A percentile compares a stretch with the other conserved stretches of the same genome.
Conservation (phyloP, 2,329 filamentous ascomycete species). For the Arthrobotrys sphaeroides region DNA sequence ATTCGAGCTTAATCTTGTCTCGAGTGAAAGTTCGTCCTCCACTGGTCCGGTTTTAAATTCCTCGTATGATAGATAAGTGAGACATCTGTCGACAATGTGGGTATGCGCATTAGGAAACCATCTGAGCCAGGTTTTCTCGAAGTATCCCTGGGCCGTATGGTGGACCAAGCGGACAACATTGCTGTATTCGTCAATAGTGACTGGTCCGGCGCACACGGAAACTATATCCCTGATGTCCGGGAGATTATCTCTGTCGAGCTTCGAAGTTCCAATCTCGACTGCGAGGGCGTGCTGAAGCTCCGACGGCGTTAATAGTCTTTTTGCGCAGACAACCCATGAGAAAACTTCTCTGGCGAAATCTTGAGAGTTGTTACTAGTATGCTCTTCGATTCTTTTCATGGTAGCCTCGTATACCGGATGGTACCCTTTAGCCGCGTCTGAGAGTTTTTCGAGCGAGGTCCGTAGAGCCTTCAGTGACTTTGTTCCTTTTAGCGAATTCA, state of each 20-base stretch:
- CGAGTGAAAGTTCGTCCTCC: background rate
- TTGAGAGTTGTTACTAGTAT: background rate
- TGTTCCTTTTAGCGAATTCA: slow-evolving; percentile 60
- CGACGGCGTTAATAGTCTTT: background rate
- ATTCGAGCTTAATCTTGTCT: background rate
- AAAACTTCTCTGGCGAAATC: background rate
- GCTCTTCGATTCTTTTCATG: background rate
- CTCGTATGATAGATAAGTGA: slow-evolving; percentile 13
- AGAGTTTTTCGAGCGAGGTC: background rate
- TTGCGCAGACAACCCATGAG: slow-evolving; percentile 3
- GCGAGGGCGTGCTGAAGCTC: slow-evolving; percentile 14
- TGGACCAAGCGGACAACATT: slow-evolving; percentile 58
- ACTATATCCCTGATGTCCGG: background rate
- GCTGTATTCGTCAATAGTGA: slow-evolving; percentile 58
- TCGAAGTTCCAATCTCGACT: background rate
- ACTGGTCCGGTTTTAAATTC: background rate
- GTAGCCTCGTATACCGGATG: slow-evolving; percentile 2
- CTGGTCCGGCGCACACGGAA: slow-evolving; percentile 57
- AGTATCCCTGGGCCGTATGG: slow-evolving; percentile 59
- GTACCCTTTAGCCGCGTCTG: background rate
- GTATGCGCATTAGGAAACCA: background rate
- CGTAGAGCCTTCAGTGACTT: slow-evolving; percentile 57
- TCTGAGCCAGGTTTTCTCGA: slow-evolving; percentile 17
- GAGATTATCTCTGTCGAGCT: background rate
- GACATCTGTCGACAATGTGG: background rate